Evolutionary conservation across 2,329 filamentous ascomycete species (phyloP).

Genomic region (Cladorrhinum sp.): DNA sequence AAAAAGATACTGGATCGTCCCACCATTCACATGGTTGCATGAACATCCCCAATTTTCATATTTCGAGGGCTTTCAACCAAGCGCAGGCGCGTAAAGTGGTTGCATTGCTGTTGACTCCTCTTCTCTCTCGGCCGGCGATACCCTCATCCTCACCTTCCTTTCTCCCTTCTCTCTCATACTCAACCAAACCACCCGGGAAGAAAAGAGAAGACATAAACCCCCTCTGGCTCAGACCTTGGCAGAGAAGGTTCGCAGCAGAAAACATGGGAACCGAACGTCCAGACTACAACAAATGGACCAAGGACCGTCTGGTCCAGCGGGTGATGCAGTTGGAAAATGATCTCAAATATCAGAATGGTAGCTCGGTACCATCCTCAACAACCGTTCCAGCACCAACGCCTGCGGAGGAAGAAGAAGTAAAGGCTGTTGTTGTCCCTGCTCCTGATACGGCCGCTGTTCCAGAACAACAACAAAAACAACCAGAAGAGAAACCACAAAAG

Average conservation of each 20-base stretch:
- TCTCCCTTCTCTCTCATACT: background rate
- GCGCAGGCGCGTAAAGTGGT: conserved; percentile 3
- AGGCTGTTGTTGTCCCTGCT: background rate
- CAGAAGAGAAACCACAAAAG: conserved; percentile 22
- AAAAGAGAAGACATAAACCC: background rate
- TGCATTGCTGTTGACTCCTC: conserved; percentile 4
- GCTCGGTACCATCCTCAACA: too few relatives aligned
- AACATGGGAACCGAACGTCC: conserved; percentile 15
- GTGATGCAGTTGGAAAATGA: conserved; percentile 67
- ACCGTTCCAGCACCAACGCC: background rate
- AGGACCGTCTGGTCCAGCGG: conserved; percentile 63
- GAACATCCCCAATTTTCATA: conserved; percentile 1
- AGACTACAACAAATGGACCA: conserved; percentile 64
- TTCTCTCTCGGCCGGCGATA: background rate
- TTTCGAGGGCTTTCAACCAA: conserved; percentile 7
- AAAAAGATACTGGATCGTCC: background rate
- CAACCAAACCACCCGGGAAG: background rate
- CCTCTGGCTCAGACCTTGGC: background rate
- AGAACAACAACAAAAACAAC: background rate
- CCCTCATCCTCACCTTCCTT: background rate
- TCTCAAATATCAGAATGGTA: conserved; percentile 40
- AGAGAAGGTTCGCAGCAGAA: conserved; percentile 20
- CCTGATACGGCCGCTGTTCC: background rate
- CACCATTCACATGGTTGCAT: conserved; percentile 11
- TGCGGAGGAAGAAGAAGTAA: background rate